These are phyloP conservation scores for Venturiaceae sp. DNA, from an alignment of 2,329 filamentous ascomycete species.

Conservation along the genomic window DNA sequence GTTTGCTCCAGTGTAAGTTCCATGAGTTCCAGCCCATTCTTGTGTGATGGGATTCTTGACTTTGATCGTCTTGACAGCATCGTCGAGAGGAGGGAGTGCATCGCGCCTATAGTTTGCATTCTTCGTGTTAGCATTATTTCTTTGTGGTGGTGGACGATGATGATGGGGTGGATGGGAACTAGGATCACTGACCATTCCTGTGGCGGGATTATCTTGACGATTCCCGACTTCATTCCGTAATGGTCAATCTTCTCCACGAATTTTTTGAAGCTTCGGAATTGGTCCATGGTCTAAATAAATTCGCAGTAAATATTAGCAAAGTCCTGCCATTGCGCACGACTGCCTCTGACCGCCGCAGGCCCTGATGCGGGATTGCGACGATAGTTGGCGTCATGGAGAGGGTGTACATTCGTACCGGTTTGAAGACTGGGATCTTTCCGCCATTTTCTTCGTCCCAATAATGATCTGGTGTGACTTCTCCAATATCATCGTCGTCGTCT, in stretches of 20 bases:
- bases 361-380: slow-evolving; percentile 2
- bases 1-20: slow-evolving; percentile 93
- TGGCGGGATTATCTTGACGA: slow-evolving; percentile 91
- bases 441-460: slow-evolving; percentile 56
- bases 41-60: slow-evolving; percentile 97
- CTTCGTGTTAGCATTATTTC: background rate
- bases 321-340: background rate
- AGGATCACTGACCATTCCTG: slow-evolving; percentile 67
- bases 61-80: slow-evolving; percentile 80
- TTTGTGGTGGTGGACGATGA: background rate
- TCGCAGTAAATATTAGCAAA: slow-evolving; percentile 8
- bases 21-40: slow-evolving; percentile 92
- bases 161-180: slow-evolving; percentile 3
- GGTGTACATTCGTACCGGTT: slow-evolving; percentile 50
- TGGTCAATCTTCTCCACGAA: slow-evolving; percentile 86
- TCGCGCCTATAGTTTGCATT: slow-evolving; percentile 43
- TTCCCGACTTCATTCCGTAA: slow-evolving; percentile 95
- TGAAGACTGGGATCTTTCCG: slow-evolving; percentile 84
- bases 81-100: slow-evolving; percentile 65
- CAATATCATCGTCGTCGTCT: slow-evolving; percentile 51
- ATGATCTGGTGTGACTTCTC: slow-evolving; percentile 74
- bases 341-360: background rate
- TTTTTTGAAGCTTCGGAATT: slow-evolving; percentile 87
- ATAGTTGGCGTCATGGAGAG: slow-evolving; percentile 1
- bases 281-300: slow-evolving; percentile 61